A percentile compares a stretch with the other conserved stretches of the same genome.
Conservation (phyloP, 306 rosid genomes). For the Pachyrhizus erosus region DNA sequence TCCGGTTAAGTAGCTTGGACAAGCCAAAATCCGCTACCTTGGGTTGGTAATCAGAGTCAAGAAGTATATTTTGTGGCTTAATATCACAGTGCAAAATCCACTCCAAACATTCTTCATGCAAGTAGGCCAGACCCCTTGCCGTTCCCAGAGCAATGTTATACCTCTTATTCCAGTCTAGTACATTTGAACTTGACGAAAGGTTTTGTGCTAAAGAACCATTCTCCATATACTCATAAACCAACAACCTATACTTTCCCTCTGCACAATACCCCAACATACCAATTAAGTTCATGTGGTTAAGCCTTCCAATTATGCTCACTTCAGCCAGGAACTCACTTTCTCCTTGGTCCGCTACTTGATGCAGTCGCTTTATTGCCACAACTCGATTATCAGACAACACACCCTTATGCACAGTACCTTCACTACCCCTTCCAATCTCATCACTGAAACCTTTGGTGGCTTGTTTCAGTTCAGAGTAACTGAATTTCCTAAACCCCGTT, state of each 20-base stretch:
- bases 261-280: slow-evolving; percentile 41
- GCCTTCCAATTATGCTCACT: slow-evolving; percentile 37
- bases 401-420: slow-evolving; percentile 30
- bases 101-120: slow-evolving; percentile 68
- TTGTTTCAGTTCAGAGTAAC: slow-evolving; percentile 17
- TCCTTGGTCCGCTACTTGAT: slow-evolving; percentile 26
- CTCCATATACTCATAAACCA: too few species aligned
- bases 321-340: slow-evolving; percentile 39
- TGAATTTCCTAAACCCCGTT: slow-evolving; percentile 27
- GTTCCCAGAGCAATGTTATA: too few species aligned
- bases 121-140: slow-evolving; percentile 57
- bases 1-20: slow-evolving; percentile 34
- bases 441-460: slow-evolving; percentile 26
- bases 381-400: slow-evolving; percentile 19
- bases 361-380: background rate
- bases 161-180: slow-evolving; percentile 32
- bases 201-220: slow-evolving; percentile 27
- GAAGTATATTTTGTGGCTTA: slow-evolving; percentile 37
- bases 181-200: background rate
- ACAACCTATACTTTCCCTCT: slow-evolving; percentile 17
- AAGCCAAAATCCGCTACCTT: slow-evolving; percentile 36
- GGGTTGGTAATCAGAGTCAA: slow-evolving; percentile 27
- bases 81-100: slow-evolving; percentile 68
- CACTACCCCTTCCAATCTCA: slow-evolving; percentile 39
- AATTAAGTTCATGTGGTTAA: slow-evolving; percentile 40